These are phyloP conservation scores for Coemansia sp. DNA, from an alignment of 192 early-diverging fungal genomes.

Conservation along the genomic window DNA sequence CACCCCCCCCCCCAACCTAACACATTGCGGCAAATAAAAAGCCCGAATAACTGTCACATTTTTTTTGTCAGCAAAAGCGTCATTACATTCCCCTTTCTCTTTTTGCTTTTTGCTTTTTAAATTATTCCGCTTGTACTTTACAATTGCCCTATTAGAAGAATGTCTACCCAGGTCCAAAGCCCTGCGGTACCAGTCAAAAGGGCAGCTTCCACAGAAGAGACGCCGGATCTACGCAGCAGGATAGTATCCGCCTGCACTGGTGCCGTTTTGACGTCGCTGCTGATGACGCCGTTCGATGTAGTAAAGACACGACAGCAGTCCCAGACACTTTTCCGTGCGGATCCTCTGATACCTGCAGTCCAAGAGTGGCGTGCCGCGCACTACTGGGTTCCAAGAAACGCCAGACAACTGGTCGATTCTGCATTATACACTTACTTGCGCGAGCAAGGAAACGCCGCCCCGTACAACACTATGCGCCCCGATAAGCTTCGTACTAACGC, in stretches of 20 bases:
- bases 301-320: slow-evolving; percentile 38
- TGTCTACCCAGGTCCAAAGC: neutral
- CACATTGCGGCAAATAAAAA: too few species aligned
- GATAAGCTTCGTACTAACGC: slow-evolving; percentile 16
- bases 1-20: too few species aligned
- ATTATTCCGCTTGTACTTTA: neutral
- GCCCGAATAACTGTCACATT: too few species aligned
- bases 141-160: neutral
- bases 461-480: neutral
- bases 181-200: slow-evolving; percentile 1
- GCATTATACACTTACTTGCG: slow-evolving; percentile 14
- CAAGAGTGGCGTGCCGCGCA: slow-evolving; percentile 27
- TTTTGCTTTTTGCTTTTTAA: neutral
- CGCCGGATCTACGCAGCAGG: slow-evolving; percentile 48
- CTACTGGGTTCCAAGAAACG: slow-evolving; percentile 27
- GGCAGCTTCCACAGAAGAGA: slow-evolving; percentile 5
- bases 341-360: slow-evolving; percentile 35
- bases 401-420: slow-evolving; percentile 24
- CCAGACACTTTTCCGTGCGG: slow-evolving; percentile 27
- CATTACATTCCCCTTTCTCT: neutral
- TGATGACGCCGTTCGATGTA: slow-evolving; percentile 50
- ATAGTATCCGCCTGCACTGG: slow-evolving; percentile 84
- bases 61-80: too few species aligned
- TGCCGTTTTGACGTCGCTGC: slow-evolving; percentile 77
- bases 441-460: slow-evolving; percentile 4